Percentiles rank a stretch among this genome's conserved stretches.
Conservation (phyloP, 306 rosid species). For the Urtica urens region DNA sequence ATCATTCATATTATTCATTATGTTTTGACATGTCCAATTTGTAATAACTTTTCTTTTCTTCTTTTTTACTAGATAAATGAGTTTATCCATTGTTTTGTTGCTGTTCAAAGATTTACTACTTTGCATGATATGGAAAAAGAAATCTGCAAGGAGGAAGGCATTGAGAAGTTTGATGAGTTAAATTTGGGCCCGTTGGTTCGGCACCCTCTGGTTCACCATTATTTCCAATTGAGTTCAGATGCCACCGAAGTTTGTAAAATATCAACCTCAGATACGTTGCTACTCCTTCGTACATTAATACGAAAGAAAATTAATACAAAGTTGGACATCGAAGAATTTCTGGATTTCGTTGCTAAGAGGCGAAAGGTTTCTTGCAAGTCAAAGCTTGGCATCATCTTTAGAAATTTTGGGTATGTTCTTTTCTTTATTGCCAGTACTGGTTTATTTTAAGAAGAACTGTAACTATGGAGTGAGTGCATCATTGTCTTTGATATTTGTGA, state of each 20-base stretch:
- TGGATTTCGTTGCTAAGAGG: slow-evolving; percentile 60
- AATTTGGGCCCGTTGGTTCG: slow-evolving; percentile 75
- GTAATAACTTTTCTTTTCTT: slow-evolving; percentile 7
- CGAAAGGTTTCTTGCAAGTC: slow-evolving; percentile 40
- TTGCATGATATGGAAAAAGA: slow-evolving; percentile 69
- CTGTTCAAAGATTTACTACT: slow-evolving; percentile 54
- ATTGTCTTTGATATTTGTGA: no score
- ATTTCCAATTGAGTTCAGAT: slow-evolving; percentile 41
- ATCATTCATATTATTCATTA: background rate
- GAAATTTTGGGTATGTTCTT: slow-evolving; percentile 58
- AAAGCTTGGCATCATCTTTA: slow-evolving; percentile 67
- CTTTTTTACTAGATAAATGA: slow-evolving; percentile 62
- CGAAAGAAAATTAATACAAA: slow-evolving; percentile 16
- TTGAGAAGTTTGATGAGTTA: slow-evolving; percentile 54
- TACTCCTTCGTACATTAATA: slow-evolving; percentile 30
- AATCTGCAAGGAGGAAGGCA: slow-evolving; percentile 60
- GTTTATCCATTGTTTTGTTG: slow-evolving; percentile 84
- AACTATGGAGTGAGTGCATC: no score
- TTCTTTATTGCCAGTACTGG: background rate
- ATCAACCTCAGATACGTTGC: slow-evolving; percentile 42
- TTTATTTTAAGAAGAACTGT: no score
- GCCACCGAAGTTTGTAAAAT: slow-evolving; percentile 47
- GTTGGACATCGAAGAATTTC: slow-evolving; percentile 40
- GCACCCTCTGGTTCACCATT: slow-evolving; percentile 68
- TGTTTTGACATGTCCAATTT: background rate